A percentile compares a stretch with the other conserved stretches of the same genome.
phyloP scores from a whole-genome alignment of 805 yeast genomes.

The Candida xiaguanensis region DNA sequence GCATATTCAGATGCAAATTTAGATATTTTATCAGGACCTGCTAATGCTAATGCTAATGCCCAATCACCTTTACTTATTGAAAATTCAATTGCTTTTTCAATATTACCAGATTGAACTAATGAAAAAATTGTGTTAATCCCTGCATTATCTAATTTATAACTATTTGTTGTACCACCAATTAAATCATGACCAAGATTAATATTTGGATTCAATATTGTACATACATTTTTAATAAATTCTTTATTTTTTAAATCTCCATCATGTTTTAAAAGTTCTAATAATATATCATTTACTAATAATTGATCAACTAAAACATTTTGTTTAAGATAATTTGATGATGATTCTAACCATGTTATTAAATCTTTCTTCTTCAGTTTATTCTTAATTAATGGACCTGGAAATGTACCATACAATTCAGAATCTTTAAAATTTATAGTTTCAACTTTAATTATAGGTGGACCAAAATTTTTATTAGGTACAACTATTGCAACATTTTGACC shows the following conservation, averaged over 20 bases:
- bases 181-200: constrained; percentile 24
- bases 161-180: constrained; percentile 26
- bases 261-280: constrained; percentile 21
- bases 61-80: constrained; percentile 67
- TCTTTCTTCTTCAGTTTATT: constrained; percentile 61
- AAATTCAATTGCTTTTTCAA: constrained; percentile 58
- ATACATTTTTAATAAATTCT: constrained; percentile 28
- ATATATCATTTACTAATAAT: constrained; percentile 28
- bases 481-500: constrained; percentile 26
- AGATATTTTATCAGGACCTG: constrained; percentile 63
- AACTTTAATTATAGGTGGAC: constrained; percentile 29
- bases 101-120: constrained; percentile 57
- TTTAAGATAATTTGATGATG: constrained; percentile 16
- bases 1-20: constrained; percentile 56
- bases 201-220: constrained; percentile 41
- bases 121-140: constrained; percentile 31
- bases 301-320: constrained; percentile 17
- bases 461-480: constrained; percentile 32
- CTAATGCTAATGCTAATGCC: constrained; percentile 71
- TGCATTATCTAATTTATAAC: constrained; percentile 37
- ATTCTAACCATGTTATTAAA: constrained; percentile 56
- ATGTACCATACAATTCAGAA: constrained; percentile 29
- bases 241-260: constrained; percentile 29
- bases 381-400: constrained; percentile 67
- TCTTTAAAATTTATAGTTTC: constrained; percentile 18